Percentiles rank a stretch among this genome's conserved stretches.
Conservation (phyloP, 2,329 filamentous ascomycete genomes). For the Escovopsis sp. region DNA sequence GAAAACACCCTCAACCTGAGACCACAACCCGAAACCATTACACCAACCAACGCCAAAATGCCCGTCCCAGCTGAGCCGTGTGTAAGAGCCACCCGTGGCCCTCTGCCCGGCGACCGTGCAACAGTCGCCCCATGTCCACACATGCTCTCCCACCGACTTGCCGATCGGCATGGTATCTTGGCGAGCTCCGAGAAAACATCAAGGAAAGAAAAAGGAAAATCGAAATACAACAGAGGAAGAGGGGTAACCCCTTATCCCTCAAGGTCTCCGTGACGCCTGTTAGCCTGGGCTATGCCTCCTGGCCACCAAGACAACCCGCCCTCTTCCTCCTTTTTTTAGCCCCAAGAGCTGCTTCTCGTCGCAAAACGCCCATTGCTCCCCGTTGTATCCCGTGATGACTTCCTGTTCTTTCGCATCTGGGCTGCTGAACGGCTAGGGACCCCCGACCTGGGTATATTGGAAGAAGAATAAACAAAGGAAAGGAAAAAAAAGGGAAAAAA, state of each 20-base stretch:
- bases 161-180: neutral
- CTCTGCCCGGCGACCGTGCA: neutral
- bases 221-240: neutral
- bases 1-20: no score
- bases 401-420: constrained; percentile 4
- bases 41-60: constrained; percentile 3
- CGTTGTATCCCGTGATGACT: constrained; percentile 1
- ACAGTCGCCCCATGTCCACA: no score
- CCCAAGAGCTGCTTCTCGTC: no score
- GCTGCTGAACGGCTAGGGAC: constrained; percentile 4
- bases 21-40: no score
- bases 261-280: no score
- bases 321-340: neutral
- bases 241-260: no score
- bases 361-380: constrained; percentile 5
- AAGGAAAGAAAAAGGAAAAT: neutral
- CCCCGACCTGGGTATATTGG: neutral
- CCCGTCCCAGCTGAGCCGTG: neutral
- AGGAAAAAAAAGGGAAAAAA: neutral
- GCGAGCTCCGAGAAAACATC: no score
- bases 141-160: neutral
- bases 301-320: no score
- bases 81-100: neutral
- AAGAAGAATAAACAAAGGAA: neutral
- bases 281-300: no score